Conservation (phyloP, 768 basidiomycete species). For the Boletus vinaceobasis region DNA sequence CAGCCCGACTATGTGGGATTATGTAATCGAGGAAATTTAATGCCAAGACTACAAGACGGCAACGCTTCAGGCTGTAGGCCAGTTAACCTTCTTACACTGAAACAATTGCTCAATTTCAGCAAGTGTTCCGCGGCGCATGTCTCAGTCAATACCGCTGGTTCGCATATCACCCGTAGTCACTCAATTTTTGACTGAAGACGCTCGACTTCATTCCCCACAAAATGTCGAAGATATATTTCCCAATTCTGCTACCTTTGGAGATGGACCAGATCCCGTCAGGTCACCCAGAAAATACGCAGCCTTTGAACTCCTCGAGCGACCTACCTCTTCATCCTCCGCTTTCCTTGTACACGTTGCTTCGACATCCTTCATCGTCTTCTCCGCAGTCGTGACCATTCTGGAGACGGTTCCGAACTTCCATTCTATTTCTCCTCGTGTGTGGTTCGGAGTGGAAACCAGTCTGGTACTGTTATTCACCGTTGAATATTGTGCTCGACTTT, state of each 20-base stretch:
- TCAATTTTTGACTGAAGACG: conserved; percentile 46
- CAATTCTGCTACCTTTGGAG: conserved; percentile 34
- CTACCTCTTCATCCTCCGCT: conserved; percentile 70
- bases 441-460: conserved; percentile 87
- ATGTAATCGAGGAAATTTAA: no score
- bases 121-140: conserved; percentile 17
- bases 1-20: no score
- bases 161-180: conserved; percentile 24
- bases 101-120: neutral
- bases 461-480: conserved; percentile 83
- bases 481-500: conserved; percentile 69
- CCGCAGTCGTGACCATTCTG: conserved; percentile 71
- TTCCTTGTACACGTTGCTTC: conserved; percentile 71
- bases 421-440: conserved; percentile 60
- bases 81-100: neutral
- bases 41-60: no score
- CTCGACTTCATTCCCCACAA: conserved; percentile 28
- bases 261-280: conserved; percentile 24
- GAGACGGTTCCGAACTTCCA: conserved; percentile 81
- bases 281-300: conserved; percentile 60
- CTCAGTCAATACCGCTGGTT: conserved; percentile 31
- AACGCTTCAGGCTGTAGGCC: neutral
- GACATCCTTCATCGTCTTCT: conserved; percentile 69
- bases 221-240: conserved; percentile 41
- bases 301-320: conserved; percentile 74